These are phyloP conservation scores for Sclerotinia trifoliorum DNA, from an alignment of 2,329 filamentous ascomycete genomes.

Conservation along the genomic window DNA sequence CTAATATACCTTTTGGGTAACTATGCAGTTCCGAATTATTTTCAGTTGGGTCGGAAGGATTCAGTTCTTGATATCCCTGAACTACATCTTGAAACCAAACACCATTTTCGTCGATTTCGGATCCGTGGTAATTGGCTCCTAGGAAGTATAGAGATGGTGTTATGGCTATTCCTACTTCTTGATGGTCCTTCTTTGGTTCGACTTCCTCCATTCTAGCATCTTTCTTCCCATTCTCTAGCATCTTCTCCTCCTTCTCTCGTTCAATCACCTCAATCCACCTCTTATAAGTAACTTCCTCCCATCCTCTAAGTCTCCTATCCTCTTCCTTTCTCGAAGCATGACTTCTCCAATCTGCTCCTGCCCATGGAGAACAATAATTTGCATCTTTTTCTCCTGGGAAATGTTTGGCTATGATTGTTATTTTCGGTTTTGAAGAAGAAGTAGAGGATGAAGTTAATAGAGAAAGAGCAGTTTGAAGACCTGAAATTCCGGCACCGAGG, in stretches of 20 bases:
- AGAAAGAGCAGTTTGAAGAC: constrained; percentile 42
- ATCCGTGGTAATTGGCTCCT: neutral
- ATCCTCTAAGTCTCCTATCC: neutral
- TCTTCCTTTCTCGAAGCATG: neutral
- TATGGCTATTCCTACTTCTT: neutral
- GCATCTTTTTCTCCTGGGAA: neutral
- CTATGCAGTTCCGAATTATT: neutral
- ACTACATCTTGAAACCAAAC: neutral
- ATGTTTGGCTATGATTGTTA: neutral
- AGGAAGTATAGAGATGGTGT: neutral
- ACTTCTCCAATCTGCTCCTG: constrained; percentile 1
- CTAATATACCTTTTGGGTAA: neutral
- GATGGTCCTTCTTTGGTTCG: neutral
- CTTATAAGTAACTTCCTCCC: neutral
- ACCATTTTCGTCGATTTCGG: neutral
- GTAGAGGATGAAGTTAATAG: neutral
- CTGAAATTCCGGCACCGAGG: constrained; percentile 47
- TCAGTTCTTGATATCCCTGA: neutral
- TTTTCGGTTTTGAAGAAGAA: neutral
- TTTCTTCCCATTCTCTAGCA: neutral
- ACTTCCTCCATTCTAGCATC: neutral
- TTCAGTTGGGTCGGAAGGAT: neutral
- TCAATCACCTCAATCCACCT: no score
- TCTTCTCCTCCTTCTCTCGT: no score
- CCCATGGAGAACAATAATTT: neutral